Evolutionary conservation across 805 yeast genomes (phyloP).

Genomic region (Candida chauliodis): DNA sequence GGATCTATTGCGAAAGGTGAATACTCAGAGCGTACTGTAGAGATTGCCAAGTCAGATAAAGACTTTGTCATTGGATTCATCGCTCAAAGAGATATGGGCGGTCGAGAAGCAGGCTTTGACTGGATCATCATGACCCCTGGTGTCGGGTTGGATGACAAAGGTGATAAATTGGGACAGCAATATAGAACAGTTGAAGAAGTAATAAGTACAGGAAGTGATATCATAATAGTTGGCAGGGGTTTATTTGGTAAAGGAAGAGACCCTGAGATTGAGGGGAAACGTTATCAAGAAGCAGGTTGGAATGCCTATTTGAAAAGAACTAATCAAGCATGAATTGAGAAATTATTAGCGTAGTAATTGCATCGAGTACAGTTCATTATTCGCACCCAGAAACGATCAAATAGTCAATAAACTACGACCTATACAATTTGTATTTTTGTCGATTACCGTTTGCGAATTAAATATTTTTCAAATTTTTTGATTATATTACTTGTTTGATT

Average conservation of each 20-base stretch:
- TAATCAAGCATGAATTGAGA: slow-evolving; percentile 12
- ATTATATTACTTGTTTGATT: no score
- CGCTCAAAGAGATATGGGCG: slow-evolving; percentile 88
- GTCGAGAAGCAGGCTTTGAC: slow-evolving; percentile 79
- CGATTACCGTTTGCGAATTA: no score
- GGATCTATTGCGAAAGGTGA: slow-evolving; percentile 93
- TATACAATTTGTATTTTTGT: no score
- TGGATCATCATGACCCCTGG: slow-evolving; percentile 99
- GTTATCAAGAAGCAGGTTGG: slow-evolving; percentile 96
- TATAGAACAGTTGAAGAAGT: slow-evolving; percentile 90
- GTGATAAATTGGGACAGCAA: slow-evolving; percentile 95
- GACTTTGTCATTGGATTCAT: slow-evolving; percentile 95
- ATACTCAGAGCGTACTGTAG: slow-evolving; percentile 83
- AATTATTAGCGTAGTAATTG: no score
- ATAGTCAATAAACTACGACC: no score
- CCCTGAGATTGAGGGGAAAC: slow-evolving; percentile 78
- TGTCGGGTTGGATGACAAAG: slow-evolving; percentile 95
- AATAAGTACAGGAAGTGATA: slow-evolving; percentile 80
- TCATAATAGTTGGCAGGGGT: slow-evolving; percentile 98
- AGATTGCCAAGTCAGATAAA: slow-evolving; percentile 81
- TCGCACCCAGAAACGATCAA: no score
- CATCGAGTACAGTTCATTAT: neutral
- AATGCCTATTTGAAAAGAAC: slow-evolving; percentile 62
- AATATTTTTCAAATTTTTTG: no score
- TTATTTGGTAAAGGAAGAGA: slow-evolving; percentile 92